Evolutionary conservation across 768 basidiomycete species (phyloP), one percentile per base, ranked within the genome.

Genomic region (Roridomyces roridus): DNA sequence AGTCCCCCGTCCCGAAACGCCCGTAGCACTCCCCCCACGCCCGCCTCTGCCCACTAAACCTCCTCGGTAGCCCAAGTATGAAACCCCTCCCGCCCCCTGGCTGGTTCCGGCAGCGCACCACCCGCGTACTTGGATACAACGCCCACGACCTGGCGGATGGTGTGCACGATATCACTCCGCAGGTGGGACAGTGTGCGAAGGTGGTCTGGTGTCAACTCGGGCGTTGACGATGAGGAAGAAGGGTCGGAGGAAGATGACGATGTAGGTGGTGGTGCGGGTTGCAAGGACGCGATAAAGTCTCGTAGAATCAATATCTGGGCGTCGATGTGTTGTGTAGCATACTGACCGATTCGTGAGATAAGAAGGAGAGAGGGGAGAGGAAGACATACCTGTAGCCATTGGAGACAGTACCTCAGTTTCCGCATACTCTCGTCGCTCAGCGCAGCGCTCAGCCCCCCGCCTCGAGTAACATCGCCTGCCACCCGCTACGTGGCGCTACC

Each of bases 341-440:
- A 95, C 92, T 94, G 56, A 8, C 31, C 11, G 31, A 34, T 11
- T 11, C 31, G 31, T 15, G 31, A 34, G 31, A 15, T 10, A 34
- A 15, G 31, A 34, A 34, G 31, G 7, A 34, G 15, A 8, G 29
- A 31, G 29, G 29, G 6, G 7, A 14, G 14, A 31, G 29, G 29
- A 31, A 31, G 29, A 14, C 84, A 21, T 24, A 92, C 92, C 78
- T 91, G 88, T 17, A 96, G 77, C 92, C 93, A 96, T 54, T 92
- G 85, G 25, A 96, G 69, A 72, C 91, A 94, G 67, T 95, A 96
- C 68, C 87, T 86, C 36, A 96, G 72, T 49, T 90, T 79, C 51
- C 91, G 79, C 89, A 96, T 91, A 66, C 88, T 94, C 71, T 96
- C 94, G 60, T 95, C 93, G 70, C 92, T 94, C 28, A 96, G 78